phyloP scores from a whole-genome alignment of 352 stramenopile genomes.

The Globisporangium emineosum region DNA sequence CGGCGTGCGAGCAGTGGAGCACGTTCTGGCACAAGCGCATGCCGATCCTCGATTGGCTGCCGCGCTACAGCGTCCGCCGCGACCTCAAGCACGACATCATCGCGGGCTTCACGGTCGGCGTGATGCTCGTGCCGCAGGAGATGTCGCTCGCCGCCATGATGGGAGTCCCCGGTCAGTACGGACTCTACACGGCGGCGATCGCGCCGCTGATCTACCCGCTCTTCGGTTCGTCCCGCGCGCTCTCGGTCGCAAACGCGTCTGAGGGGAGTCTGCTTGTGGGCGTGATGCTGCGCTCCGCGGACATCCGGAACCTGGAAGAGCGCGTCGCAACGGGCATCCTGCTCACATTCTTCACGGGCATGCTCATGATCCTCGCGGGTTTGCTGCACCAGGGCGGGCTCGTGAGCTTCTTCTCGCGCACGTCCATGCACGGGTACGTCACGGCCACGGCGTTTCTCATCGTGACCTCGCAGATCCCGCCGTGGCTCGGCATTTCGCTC shows the following conservation, averaged over 20 bases:
- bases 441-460: conserved; percentile 65
- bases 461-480: conserved; percentile 57
- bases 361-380: conserved; percentile 54
- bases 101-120: conserved; percentile 54
- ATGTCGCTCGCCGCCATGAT: conserved; percentile 89
- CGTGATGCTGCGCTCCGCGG: conserved; percentile 46
- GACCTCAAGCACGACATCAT: conserved; percentile 58
- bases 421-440: conserved; percentile 73
- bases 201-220: conserved; percentile 83
- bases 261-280: conserved; percentile 67
- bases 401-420: conserved; percentile 70
- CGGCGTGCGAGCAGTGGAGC: neutral
- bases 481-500: conserved; percentile 54
- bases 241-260: conserved; percentile 74
- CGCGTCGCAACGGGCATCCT: conserved; percentile 60
- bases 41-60: conserved; percentile 55
- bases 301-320: conserved; percentile 52
- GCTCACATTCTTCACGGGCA: conserved; percentile 64
- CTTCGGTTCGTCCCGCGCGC: conserved; percentile 77
- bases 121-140: conserved; percentile 89
- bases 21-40: conserved; percentile 32
- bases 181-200: conserved; percentile 85
- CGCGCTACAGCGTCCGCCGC: conserved; percentile 39
- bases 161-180: conserved; percentile 81
- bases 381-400: conserved; percentile 57